Evolutionary conservation across 345 rosid species (phyloP).

Genomic region (Syzygium jambos): DNA sequence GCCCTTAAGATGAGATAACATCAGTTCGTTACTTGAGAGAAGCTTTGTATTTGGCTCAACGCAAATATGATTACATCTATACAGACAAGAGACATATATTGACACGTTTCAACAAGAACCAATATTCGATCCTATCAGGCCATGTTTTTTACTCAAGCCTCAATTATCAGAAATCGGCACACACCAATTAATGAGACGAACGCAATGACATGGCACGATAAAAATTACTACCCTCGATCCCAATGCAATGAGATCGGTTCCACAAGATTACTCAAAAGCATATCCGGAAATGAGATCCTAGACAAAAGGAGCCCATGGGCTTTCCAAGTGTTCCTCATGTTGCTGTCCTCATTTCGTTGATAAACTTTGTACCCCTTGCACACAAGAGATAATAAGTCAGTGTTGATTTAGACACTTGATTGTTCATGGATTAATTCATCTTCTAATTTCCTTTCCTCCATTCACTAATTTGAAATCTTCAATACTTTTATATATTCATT

Average conservation of each 20-base stretch:
- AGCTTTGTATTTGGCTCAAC: rapidly evolving
- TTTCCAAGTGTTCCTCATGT: not conserved
- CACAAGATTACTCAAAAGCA: not conserved
- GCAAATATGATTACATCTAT: not conserved
- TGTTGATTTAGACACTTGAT: not conserved
- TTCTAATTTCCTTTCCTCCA: too few species aligned
- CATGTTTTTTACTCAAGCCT: not conserved
- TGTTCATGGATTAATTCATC: not conserved
- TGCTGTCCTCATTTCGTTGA: not conserved
- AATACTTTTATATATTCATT: not conserved
- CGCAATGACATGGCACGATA: not conserved
- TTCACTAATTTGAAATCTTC: not conserved
- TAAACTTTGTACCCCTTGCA: not conserved
- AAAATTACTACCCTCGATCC: not conserved
- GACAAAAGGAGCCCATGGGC: not conserved
- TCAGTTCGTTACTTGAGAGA: not conserved
- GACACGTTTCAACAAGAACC: not conserved
- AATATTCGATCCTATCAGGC: not conserved
- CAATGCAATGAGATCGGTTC: not conserved
- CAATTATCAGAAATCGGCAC: not conserved
- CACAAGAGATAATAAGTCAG: not conserved
- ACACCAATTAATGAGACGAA: not conserved
- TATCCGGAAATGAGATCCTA: too few species aligned
- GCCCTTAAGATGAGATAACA: not conserved
- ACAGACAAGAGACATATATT: not conserved